phyloP scores from a whole-genome alignment of 768 basidiomycete genomes.

The Psilocybe cyanescens region DNA sequence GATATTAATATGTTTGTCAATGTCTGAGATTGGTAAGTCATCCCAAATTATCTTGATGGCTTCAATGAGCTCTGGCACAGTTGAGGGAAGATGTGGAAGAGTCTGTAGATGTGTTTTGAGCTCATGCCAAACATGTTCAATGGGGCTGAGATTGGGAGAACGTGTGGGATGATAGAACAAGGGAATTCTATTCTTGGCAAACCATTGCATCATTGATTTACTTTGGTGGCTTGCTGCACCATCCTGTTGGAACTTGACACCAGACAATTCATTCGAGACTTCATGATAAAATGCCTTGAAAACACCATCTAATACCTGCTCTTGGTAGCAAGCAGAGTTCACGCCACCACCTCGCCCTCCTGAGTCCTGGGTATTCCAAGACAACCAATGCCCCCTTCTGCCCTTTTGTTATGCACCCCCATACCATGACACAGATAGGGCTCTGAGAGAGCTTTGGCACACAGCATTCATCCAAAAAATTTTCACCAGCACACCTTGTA shows the following conservation, averaged over 20 bases:
- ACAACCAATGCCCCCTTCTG: slow-evolving; percentile 29
- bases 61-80: slow-evolving; percentile 27
- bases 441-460: slow-evolving; percentile 30
- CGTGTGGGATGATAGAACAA: slow-evolving; percentile 29
- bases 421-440: slow-evolving; percentile 32
- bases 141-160: slow-evolving; percentile 27
- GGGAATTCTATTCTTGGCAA: slow-evolving; percentile 21
- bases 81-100: slow-evolving; percentile 17
- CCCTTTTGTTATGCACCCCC: slow-evolving; percentile 30
- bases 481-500: slow-evolving; percentile 26
- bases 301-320: slow-evolving; percentile 29
- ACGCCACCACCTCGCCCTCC: slow-evolving; percentile 29
- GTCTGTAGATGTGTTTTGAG: slow-evolving; percentile 26
- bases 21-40: slow-evolving; percentile 16
- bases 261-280: slow-evolving; percentile 13
- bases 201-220: slow-evolving; percentile 30
- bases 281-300: slow-evolving; percentile 23
- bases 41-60: slow-evolving; percentile 25
- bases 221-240: slow-evolving; percentile 25
- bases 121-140: slow-evolving; percentile 29
- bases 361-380: slow-evolving; percentile 25
- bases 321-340: slow-evolving; percentile 23
- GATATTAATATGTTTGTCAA: slow-evolving; percentile 24
- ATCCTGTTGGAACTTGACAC: slow-evolving; percentile 31
- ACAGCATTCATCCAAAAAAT: slow-evolving; percentile 24